phyloP scores from a whole-genome alignment of 2,329 filamentous ascomycete genomes.

The Sclerotinia subarctica region DNA sequence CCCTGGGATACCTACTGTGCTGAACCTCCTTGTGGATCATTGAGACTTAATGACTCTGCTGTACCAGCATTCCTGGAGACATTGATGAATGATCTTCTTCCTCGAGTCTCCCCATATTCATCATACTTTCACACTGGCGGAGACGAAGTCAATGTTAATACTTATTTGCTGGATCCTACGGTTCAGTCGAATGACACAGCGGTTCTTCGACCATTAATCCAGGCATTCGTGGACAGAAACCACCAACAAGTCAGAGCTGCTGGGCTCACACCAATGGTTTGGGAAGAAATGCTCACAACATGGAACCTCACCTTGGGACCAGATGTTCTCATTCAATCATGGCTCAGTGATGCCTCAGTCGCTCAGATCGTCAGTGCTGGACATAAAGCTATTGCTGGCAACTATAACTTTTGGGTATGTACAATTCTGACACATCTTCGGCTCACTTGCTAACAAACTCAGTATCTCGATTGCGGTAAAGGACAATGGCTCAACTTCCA shows the following conservation, averaged over 20 bases:
- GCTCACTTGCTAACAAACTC: constrained; percentile 24
- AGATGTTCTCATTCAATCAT: constrained; percentile 75
- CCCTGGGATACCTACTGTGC: constrained; percentile 60
- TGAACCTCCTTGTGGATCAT: constrained; percentile 63
- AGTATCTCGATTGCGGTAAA: constrained; percentile 82
- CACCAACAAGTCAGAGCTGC: constrained; percentile 61
- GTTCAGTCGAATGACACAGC: constrained; percentile 62
- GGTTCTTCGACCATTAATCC: constrained; percentile 71
- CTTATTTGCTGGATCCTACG: constrained; percentile 69
- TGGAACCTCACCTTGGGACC: constrained; percentile 73
- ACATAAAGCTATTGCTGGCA: constrained; percentile 69
- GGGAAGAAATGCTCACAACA: constrained; percentile 80
- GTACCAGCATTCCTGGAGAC: constrained; percentile 70
- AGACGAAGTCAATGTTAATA: constrained; percentile 78
- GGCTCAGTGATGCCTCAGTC: constrained; percentile 63
- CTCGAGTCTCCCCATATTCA: constrained; percentile 65
- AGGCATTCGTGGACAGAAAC: constrained; percentile 70
- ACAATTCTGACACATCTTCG: neutral
- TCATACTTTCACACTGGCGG: constrained; percentile 83
- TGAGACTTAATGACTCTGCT: constrained; percentile 70
- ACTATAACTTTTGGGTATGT: constrained; percentile 73
- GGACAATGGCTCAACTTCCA: constrained; percentile 75
- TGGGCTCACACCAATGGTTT: constrained; percentile 72
- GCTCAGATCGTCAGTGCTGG: constrained; percentile 58
- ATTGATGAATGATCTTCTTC: constrained; percentile 73